phyloP scores from a whole-genome alignment of 169 alveolate species.

The Plasmodium knowlesi region DNA sequence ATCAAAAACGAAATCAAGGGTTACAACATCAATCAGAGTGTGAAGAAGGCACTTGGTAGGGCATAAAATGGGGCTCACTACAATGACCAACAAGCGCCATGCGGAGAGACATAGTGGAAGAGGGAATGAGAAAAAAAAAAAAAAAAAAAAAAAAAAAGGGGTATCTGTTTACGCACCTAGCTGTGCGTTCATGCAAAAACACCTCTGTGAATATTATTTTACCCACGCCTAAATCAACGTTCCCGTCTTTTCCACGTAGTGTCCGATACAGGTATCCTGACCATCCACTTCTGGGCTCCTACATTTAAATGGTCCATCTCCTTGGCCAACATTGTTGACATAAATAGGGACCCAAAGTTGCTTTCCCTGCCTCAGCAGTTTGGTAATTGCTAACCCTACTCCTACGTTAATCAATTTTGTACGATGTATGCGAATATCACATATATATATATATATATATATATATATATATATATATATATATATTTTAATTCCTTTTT shows the following conservation, averaged over 20 bases:
- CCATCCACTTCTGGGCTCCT: conserved; percentile 96
- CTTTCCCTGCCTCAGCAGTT: conserved; percentile 92
- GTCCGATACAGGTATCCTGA: conserved; percentile 91
- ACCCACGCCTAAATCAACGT: background rate
- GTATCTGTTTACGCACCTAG: background rate
- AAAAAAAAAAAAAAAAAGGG: background rate
- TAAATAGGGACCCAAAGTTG: conserved; percentile 88
- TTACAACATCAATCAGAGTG: conserved; percentile 48
- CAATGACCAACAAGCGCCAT: background rate
- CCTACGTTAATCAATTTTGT: background rate
- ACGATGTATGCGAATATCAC: background rate
- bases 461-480: too few species aligned
- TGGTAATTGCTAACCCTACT: conserved; percentile 76
- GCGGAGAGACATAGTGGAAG: background rate
- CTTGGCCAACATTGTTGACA: conserved; percentile 91
- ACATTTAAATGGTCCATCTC: conserved; percentile 94
- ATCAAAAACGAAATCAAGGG: conserved; percentile 31
- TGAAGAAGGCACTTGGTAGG: conserved; percentile 61
- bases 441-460: background rate
- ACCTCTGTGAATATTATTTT: background rate
- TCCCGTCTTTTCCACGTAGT: background rate
- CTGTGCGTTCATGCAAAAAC: background rate
- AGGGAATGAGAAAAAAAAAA: background rate
- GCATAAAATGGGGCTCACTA: background rate
- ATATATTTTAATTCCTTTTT: background rate